A percentile compares a stretch with the other conserved stretches of the same genome.
Evolutionary conservation across 202 grass and related monocot genomes (phyloP).

Genomic region (Carex sylvatica): DNA sequence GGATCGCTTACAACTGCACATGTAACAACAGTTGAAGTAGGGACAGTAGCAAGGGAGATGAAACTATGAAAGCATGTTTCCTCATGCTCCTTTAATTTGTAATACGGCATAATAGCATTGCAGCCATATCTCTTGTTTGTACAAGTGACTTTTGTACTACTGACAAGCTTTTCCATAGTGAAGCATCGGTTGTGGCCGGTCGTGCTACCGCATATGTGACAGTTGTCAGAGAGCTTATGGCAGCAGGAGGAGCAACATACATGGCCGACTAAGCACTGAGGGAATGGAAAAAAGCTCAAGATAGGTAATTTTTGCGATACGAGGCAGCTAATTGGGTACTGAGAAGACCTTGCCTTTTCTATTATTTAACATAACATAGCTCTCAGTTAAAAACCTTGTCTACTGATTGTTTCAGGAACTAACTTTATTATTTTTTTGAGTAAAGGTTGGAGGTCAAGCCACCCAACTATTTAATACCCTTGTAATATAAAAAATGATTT

Average conservation of each 20-base stretch:
- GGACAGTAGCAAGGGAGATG: conserved; percentile 8
- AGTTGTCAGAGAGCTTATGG: conserved; percentile 3
- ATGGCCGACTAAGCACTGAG: conserved; percentile 20
- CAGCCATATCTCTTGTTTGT: conserved; percentile 2
- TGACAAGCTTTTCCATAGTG: conserved; percentile 18
- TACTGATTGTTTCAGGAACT: no score
- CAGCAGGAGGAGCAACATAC: conserved; percentile 11
- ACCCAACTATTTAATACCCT: no score
- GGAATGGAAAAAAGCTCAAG: not conserved
- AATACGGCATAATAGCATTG: not conserved
- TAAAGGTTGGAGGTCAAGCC: no score
- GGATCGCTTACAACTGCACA: not conserved
- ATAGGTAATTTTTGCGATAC: not conserved
- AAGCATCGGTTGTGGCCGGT: conserved; percentile 21
- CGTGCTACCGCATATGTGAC: conserved; percentile 8
- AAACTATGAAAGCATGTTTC: conserved; percentile 10
- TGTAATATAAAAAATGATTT: no score
- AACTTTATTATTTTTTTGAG: no score
- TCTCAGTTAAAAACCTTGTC: no score
- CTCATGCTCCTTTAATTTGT: conserved; percentile 19
- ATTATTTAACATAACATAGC: no score
- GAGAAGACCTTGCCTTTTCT: no score
- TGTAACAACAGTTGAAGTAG: not conserved
- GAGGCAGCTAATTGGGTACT: not conserved
- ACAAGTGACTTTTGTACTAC: conserved; percentile 8